Evolutionary conservation across 2,329 filamentous ascomycete genomes (phyloP).

Genomic region (Fusarium sublunatum): DNA sequence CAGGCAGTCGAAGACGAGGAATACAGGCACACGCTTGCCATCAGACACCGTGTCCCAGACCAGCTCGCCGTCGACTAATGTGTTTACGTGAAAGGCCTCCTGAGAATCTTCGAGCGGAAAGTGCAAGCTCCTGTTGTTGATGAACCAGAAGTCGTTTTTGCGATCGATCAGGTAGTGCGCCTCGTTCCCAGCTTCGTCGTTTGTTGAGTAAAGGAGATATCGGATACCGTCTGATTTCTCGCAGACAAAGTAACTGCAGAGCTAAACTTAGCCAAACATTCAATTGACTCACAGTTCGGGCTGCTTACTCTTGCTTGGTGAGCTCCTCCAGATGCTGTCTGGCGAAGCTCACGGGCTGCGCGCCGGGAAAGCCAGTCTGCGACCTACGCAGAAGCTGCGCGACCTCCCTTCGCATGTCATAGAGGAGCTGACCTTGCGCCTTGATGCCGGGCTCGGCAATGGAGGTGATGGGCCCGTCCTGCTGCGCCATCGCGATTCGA

Average conservation of each 20-base stretch:
- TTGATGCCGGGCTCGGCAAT: constrained; percentile 74
- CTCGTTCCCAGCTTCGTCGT: constrained; percentile 70
- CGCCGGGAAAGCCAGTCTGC: constrained; percentile 80
- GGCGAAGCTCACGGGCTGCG: constrained; percentile 94
- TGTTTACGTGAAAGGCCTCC: constrained; percentile 78
- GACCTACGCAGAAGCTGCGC: constrained; percentile 78
- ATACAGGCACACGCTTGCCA: constrained; percentile 78
- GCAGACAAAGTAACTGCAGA: constrained; percentile 86
- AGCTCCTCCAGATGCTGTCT: constrained; percentile 85
- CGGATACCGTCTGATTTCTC: constrained; percentile 98
- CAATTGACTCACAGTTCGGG: neutral
- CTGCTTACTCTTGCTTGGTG: constrained; percentile 75
- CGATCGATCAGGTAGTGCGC: constrained; percentile 95
- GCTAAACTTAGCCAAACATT: constrained; percentile 10
- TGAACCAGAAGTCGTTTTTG: constrained; percentile 95
- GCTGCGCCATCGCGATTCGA: constrained; percentile 46
- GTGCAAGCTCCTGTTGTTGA: constrained; percentile 76
- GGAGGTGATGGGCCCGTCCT: constrained; percentile 56
- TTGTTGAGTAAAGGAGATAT: constrained; percentile 90
- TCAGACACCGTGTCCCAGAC: constrained; percentile 82
- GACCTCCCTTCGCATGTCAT: constrained; percentile 76
- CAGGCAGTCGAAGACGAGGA: constrained; percentile 93
- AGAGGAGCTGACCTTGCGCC: constrained; percentile 69
- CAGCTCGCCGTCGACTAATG: constrained; percentile 91
- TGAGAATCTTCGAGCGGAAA: constrained; percentile 79